Base-by-base conservation (phyloP, 169 alveolate species). In the Prorocentrum cordatum region DNA sequence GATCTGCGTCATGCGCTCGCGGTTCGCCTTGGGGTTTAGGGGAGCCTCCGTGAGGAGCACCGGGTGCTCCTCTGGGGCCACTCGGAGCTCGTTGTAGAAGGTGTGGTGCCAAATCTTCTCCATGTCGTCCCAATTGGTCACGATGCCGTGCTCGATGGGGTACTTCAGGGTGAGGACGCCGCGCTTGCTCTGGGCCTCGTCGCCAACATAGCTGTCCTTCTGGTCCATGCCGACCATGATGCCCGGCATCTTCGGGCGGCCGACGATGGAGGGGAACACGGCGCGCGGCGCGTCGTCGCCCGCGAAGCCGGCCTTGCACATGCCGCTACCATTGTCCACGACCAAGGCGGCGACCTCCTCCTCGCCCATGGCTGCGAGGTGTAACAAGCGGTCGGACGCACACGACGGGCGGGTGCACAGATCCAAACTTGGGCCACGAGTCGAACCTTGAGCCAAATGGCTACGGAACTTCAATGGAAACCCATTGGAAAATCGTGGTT, bases 241-340 rank as follows among this genome's bases (percentile, higher is more conserved):
- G 38, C 96, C 96, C 35, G 97, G 96, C 93, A 70, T 58, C 93
- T 91, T 91, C 16, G 93, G 94, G 71, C 96, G 92, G 2, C 84
- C 84, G 26, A 72, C 68, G 33, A 72, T 42, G 58, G 84, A 72
- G 1, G 84, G 84, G 68, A 72, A 72, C 26, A 72, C 84, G 26
- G 84, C 68, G 20, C 84, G 24, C 5, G 84, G 84, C 61, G 99
- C 98, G 88, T 97, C 99, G 67, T 98, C 99, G 12, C 99, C 99
- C 45, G 99, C 99, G 72, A 98, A 95, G 70, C 99, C 99, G 61
- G 99, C 99, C 95, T 98, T 98, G 94, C 97, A 97, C 96, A 96
- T 95, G 39, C 99, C 99, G 93, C 99, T 97, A 66, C 99, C 99
- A 92, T 97, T 98, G 94, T 98, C 99, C 90, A 98, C 96, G 80